These are phyloP conservation scores for Bruguiera sexangula DNA, from an alignment of 345 rosid species.

Conservation along the genomic window DNA sequence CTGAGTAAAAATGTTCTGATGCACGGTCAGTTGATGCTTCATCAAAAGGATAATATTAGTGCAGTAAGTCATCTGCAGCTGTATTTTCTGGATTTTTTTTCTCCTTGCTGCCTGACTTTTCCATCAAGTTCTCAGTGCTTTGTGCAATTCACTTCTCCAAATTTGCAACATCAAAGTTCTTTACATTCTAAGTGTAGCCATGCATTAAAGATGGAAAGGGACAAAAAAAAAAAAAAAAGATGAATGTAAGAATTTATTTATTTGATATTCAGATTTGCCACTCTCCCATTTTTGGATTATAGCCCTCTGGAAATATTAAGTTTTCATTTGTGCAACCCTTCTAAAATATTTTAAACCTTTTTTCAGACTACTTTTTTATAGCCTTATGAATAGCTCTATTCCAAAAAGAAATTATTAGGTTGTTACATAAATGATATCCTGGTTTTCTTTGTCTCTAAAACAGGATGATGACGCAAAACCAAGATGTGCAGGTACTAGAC, in stretches of 20 bases:
- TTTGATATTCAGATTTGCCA: neutral
- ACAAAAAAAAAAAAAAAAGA: no score
- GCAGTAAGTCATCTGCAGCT: neutral
- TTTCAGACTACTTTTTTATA: no score
- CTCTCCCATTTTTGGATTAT: neutral
- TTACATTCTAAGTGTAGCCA: neutral
- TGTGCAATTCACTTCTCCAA: neutral
- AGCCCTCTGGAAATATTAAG: neutral
- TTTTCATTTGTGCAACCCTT: neutral
- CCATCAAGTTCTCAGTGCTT: neutral
- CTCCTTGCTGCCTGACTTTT: neutral
- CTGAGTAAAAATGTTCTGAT: neutral
- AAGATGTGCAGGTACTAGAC: conserved; percentile 66
- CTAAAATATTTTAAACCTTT: neutral
- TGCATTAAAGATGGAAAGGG: no score
- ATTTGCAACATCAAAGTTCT: neutral
- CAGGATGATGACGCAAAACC: conserved; percentile 66
- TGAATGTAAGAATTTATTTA: neutral
- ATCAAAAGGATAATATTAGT: neutral
- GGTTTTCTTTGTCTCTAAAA: conserved; percentile 2
- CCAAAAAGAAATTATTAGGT: neutral
- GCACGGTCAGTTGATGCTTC: neutral
- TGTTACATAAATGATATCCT: neutral
- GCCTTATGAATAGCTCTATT: neutral
- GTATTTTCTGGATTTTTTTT: neutral